Conservation (phyloP, 2,329 filamentous ascomycete species). For the Chrysoporthe puriensis region DNA sequence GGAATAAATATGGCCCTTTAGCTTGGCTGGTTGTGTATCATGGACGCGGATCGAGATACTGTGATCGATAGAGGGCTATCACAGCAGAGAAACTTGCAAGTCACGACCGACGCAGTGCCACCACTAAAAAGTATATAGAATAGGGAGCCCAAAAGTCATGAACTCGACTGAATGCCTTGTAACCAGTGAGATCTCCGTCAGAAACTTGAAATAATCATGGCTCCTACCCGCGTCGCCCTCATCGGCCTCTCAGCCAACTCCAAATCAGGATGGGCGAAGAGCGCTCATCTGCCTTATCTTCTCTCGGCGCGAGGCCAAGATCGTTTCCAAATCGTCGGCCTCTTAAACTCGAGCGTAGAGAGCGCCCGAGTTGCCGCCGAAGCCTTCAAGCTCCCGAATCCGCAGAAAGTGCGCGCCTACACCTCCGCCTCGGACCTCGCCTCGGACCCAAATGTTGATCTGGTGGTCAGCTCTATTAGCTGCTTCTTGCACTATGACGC, state of each 20-base stretch:
- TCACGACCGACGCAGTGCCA: too few species aligned
- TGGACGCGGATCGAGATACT: too few species aligned
- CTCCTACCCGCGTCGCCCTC: slow-evolving; percentile 59
- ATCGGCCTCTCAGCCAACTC: slow-evolving; percentile 60
- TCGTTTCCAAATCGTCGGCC: slow-evolving; percentile 53
- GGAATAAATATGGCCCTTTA: too few species aligned
- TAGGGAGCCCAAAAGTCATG: too few species aligned
- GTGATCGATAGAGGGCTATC: too few species aligned
- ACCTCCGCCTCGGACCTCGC: slow-evolving; percentile 54
- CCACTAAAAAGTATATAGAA: too few species aligned
- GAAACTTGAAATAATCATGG: slow-evolving; percentile 32
- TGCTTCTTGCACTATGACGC: slow-evolving; percentile 56
- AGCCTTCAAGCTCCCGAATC: slow-evolving; percentile 43
- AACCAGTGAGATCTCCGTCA: neutral
- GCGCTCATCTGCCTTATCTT: slow-evolving; percentile 64
- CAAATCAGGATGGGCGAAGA: slow-evolving; percentile 56
- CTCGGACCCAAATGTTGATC: slow-evolving; percentile 52
- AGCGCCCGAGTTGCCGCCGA: slow-evolving; percentile 49
- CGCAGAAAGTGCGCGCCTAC: slow-evolving; percentile 49
- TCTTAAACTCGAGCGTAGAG: slow-evolving; percentile 53
- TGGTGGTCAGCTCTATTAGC: slow-evolving; percentile 58
- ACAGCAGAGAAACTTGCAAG: too few species aligned
- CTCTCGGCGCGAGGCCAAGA: slow-evolving; percentile 47
- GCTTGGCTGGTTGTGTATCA: too few species aligned
- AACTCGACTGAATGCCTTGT: neutral